Evolutionary conservation across 139 green algal genomes (phyloP).

Genomic region (Chlorella sp.): DNA sequence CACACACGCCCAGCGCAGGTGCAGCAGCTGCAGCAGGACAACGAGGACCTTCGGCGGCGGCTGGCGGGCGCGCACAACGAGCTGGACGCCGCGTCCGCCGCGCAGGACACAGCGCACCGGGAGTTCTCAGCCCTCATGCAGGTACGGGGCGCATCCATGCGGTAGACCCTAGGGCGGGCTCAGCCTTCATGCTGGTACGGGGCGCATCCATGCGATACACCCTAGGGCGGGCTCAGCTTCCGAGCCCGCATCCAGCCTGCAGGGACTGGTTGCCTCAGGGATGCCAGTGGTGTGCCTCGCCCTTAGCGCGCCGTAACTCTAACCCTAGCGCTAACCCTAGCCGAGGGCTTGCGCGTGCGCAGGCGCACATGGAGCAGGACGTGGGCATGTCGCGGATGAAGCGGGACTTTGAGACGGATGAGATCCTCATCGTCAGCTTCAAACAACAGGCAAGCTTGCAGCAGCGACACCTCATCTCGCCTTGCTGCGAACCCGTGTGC

Average conservation of each 20-base stretch:
- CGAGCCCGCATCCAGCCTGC: too few species aligned
- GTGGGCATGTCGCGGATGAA: constrained; percentile 3
- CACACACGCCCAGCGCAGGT: too few species aligned
- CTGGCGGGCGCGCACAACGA: constrained; percentile 2
- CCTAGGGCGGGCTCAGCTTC: neutral
- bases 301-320: too few species aligned
- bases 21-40: neutral
- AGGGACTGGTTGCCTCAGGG: too few species aligned
- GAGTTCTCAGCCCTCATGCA: neutral
- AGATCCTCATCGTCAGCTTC: constrained; percentile 9
- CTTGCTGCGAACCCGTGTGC: too few species aligned
- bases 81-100: neutral
- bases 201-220: neutral
- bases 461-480: neutral
- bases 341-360: too few species aligned
- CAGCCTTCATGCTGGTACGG: too few species aligned
- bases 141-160: neutral
- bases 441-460: neutral
- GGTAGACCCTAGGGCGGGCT: neutral
- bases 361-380: neutral
- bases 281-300: too few species aligned
- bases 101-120: neutral
- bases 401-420: constrained; percentile 8
- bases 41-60: neutral
- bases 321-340: too few species aligned